Conservation (phyloP, 2,329 filamentous ascomycete genomes). For the Aureobasidium mangrovei region DNA sequence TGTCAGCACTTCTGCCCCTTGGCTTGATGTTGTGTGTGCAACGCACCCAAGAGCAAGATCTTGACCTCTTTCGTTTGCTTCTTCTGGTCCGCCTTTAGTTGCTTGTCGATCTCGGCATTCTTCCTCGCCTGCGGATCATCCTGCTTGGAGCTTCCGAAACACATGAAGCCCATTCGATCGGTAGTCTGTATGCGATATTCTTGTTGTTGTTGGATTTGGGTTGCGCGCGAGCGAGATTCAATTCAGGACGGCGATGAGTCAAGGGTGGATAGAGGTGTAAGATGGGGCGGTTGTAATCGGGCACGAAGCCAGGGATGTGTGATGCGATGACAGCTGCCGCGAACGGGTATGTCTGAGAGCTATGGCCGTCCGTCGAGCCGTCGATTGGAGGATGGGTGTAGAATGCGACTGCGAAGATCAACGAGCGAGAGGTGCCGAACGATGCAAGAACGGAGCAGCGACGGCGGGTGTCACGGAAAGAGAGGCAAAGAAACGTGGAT, state of each 20-base stretch:
- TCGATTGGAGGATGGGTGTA: background rate
- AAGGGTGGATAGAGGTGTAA: background rate
- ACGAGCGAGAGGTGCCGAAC: background rate
- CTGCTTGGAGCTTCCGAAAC: conserved; percentile 40
- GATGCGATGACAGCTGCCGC: background rate
- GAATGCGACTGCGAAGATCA: background rate
- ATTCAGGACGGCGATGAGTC: background rate
- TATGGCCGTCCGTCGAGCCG: conserved; percentile 5
- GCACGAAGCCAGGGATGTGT: conserved; percentile 1
- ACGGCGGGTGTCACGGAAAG: background rate
- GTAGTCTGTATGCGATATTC: background rate
- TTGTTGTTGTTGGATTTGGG: background rate
- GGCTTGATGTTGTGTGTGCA: background rate
- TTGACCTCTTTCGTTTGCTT: conserved; percentile 80
- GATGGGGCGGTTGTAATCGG: background rate
- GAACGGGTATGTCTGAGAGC: conserved; percentile 1
- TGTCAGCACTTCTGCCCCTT: conserved; percentile 22
- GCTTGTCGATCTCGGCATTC: conserved; percentile 71
- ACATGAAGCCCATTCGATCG: conserved; percentile 34
- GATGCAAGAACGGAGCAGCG: background rate
- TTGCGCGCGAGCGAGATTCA: background rate
- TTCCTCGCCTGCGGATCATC: conserved; percentile 39
- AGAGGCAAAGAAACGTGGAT: background rate
- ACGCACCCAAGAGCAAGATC: conserved; percentile 76
- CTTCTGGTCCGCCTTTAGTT: conserved; percentile 82